Base-by-base conservation (phyloP, 257 asterid species). In the Ophiorrhiza pumila region DNA sequence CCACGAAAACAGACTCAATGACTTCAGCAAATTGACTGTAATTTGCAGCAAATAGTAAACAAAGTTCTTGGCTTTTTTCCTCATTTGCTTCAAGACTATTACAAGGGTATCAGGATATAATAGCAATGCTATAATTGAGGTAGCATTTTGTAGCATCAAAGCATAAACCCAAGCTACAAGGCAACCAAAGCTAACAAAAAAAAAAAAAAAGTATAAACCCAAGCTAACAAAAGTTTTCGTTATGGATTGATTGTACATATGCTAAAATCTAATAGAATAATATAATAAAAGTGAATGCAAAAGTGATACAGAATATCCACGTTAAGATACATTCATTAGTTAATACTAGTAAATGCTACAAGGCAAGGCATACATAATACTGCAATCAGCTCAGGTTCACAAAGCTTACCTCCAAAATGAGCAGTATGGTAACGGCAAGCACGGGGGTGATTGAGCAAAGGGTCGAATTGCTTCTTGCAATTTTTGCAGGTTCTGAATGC, bases 401-500 rank as follows among this genome's bases (percentile, higher is more conserved):
- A 65, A 77, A 18, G 68, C 52, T 57, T 85, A 93, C 98, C 99
- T 25, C 99, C 97, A 63, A 88, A 94, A 87, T 94, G 99, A 55
- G 99, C 91, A 61, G 96, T 71, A 78, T 94, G 99, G 79, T 79
- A 83, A 65, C 92, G 82, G 84, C 99, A 94, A 80, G 99, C 89
- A 27, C 86, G 88, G 50, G 93, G 93, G 78, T 94, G 85, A 79
- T 94, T 94, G 71, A 87, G 93, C 76, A 76, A 53, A 75, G 97
- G 97, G 52, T 94, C 95, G 84, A 87, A 94, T 83, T 90, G 97
- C 57, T 79, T 68, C 83, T 91, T 94, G 89, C 99, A 94, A 74
- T 86, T 81, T 85, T 81, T 88, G 89, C 99, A 94, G 43, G 97
- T 91, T 83, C 96, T 79, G 59, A 73, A 73, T n/a, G 18, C 65